Evolutionary conservation across 2,329 filamentous ascomycete genomes (phyloP).

Genomic region (Aureobasidium subglaciale): DNA sequence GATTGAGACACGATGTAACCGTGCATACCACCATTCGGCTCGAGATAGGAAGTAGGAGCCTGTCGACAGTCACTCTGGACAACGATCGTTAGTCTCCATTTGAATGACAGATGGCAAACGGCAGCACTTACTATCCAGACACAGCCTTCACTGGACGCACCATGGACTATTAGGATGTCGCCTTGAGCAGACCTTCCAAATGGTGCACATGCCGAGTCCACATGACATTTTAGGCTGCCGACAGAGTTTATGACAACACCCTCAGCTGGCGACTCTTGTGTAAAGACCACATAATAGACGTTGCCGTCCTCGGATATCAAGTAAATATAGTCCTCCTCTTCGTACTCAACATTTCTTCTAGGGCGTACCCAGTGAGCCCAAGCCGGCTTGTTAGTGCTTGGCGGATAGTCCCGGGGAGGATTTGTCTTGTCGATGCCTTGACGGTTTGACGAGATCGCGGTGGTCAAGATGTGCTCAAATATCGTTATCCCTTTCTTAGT

Average conservation of each 20-base stretch:
- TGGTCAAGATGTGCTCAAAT: constrained; percentile 13
- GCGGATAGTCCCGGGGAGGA: constrained; percentile 1
- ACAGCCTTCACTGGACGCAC: not conserved
- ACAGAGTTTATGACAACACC: constrained; percentile 47
- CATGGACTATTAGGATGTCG: not conserved
- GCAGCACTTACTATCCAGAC: constrained; percentile 12
- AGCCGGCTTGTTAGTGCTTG: not conserved
- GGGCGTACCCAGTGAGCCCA: constrained; percentile 86
- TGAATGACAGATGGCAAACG: no score
- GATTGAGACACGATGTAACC: constrained; percentile 33
- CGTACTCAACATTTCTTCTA: constrained; percentile 57
- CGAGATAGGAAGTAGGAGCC: not conserved
- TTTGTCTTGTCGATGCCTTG: not conserved
- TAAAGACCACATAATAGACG: constrained; percentile 65
- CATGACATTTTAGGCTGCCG: constrained; percentile 63
- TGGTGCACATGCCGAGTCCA: constrained; percentile 75
- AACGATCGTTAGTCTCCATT: not conserved
- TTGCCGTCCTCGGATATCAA: constrained; percentile 82
- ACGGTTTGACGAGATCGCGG: no score
- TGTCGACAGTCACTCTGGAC: constrained; percentile 8
- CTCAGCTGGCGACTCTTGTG: constrained; percentile 44
- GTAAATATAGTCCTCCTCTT: constrained; percentile 70
- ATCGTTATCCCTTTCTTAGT: not conserved
- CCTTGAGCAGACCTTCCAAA: constrained; percentile 47
- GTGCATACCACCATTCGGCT: not conserved